phyloP scores from a whole-genome alignment of 192 early-diverging fungal genomes.

The Allomyces macrogynus region DNA sequence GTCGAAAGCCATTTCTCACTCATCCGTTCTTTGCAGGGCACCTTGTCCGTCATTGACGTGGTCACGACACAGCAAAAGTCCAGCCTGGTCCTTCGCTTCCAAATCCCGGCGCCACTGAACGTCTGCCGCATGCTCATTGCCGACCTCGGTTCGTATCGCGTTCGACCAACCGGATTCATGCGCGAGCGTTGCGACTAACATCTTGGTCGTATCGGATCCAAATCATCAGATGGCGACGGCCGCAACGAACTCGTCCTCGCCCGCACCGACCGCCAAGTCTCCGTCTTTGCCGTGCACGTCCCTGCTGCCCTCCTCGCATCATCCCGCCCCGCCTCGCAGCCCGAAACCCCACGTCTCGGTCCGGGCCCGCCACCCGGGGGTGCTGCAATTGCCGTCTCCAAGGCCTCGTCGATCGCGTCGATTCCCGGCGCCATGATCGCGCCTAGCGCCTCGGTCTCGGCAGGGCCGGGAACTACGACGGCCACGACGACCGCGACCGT shows the following conservation, averaged over 20 bases:
- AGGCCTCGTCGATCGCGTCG: too few relatives aligned
- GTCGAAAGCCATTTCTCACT: too few relatives aligned
- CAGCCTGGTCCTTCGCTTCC: neutral
- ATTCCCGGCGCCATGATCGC: neutral
- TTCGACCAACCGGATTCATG: too few relatives aligned
- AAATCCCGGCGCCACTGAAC: constrained; percentile 1
- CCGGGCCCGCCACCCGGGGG: too few relatives aligned
- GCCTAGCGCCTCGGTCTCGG: neutral
- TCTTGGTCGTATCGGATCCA: neutral
- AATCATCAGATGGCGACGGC: constrained; percentile 2
- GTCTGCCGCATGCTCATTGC: constrained; percentile 5
- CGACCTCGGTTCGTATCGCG: constrained; percentile 1
- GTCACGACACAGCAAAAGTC: neutral
- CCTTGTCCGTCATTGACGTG: neutral
- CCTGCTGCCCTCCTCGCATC: neutral
- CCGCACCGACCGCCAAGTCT: constrained; percentile 2
- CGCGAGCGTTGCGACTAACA: too few relatives aligned
- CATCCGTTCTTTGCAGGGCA: neutral
- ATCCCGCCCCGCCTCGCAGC: neutral
- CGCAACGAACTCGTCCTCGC: constrained; percentile 3
- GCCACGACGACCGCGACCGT: too few relatives aligned
- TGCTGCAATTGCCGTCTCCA: too few relatives aligned
- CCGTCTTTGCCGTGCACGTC: neutral
- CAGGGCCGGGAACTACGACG: neutral
- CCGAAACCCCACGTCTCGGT: neutral